A percentile compares a stretch with the other conserved stretches of the same genome.
Conservation (phyloP, 2,329 filamentous ascomycete genomes). For the Phyllachora maydis region DNA sequence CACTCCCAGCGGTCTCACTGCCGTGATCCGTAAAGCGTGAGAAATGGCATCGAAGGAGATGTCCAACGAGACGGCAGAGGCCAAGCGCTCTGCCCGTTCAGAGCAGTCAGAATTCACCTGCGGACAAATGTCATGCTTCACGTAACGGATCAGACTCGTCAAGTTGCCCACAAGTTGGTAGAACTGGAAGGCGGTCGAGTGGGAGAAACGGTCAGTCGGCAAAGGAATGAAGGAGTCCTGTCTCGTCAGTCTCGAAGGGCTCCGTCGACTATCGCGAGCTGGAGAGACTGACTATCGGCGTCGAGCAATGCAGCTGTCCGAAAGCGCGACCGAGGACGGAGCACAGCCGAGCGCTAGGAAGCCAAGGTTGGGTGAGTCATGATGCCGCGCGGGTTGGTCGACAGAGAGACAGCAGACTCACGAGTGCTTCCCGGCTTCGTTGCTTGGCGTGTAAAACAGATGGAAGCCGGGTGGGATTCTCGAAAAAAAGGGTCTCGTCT, state of each 20-base stretch:
- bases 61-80: conserved; percentile 45
- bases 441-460: conserved; percentile 48
- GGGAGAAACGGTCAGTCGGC: conserved; percentile 32
- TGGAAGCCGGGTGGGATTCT: conserved; percentile 65
- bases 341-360: conserved; percentile 10
- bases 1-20: conserved; percentile 10
- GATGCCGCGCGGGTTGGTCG: conserved; percentile 2
- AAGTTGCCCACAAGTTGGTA: conserved; percentile 43
- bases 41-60: conserved; percentile 55
- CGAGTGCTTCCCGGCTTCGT: conserved; percentile 10
- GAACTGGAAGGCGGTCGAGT: conserved; percentile 47
- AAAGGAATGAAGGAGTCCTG: conserved; percentile 41
- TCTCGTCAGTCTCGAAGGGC: too few species aligned
- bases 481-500: conserved; percentile 51
- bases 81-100: conserved; percentile 18
- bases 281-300: too few species aligned
- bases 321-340: conserved; percentile 10
- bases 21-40: conserved; percentile 18
- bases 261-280: too few species aligned
- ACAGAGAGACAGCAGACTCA: conserved; percentile 5
- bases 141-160: conserved; percentile 28
- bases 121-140: conserved; percentile 29
- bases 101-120: conserved; percentile 24
- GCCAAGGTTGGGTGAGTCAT: neutral
- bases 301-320: conserved; percentile 13